These are phyloP conservation scores for Phytopythium delawarense DNA, from an alignment of 352 stramenopile genomes.

Conservation along the genomic window DNA sequence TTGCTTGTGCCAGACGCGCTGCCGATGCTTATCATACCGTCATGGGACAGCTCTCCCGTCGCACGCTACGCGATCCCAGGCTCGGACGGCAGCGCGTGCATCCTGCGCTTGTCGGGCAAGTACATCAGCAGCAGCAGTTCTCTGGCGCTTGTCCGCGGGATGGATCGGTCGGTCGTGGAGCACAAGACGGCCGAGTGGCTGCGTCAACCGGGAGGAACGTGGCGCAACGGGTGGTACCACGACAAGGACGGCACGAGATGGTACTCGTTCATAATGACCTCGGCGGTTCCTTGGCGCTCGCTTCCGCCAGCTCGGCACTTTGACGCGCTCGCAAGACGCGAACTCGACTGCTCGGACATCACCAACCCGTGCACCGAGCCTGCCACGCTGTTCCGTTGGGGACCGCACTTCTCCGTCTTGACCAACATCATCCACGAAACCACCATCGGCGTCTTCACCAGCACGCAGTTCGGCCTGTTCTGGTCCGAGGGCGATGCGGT, in stretches of 20 bases:
- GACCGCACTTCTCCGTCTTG: background rate
- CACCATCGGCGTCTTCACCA: conserved; percentile 7
- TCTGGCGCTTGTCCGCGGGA: background rate
- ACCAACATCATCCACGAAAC: background rate
- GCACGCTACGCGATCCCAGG: conserved; percentile 1
- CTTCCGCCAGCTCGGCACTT: background rate
- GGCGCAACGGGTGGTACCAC: conserved; percentile 14
- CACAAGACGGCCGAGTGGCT: background rate
- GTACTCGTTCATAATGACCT: conserved; percentile 3
- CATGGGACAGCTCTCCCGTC: background rate
- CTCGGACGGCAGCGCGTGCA: conserved; percentile 1
- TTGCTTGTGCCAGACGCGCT: background rate
- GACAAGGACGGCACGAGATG: background rate
- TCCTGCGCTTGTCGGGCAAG: background rate
- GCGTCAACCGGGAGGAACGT: background rate
- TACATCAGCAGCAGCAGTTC: background rate
- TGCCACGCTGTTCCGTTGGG: background rate
- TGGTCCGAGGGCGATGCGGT: conserved; percentile 8
- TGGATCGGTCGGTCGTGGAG: background rate
- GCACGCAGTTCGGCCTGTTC: conserved; percentile 22
- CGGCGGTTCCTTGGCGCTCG: background rate
- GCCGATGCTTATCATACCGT: background rate
- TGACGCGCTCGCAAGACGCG: background rate
- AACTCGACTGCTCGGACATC: background rate
- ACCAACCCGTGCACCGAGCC: background rate